These are phyloP conservation scores for Cochlearia excelsa DNA, from an alignment of 345 rosid species.

Conservation along the genomic window DNA sequence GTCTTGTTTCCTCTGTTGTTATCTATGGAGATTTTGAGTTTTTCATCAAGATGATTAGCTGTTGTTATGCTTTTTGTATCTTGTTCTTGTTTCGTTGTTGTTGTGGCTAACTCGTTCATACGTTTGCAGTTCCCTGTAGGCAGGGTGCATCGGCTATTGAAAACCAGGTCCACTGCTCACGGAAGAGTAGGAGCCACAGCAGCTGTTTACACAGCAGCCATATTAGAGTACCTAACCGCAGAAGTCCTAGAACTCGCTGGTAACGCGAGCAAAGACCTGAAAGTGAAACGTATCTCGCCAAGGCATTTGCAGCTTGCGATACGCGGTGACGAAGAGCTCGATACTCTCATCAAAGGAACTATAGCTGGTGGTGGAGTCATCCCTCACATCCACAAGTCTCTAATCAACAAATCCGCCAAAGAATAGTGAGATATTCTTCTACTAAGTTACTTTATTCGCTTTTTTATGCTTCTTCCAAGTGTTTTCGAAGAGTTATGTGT, in stretches of 20 bases:
- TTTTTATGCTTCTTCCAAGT: conserved; percentile 18
- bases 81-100: not conserved
- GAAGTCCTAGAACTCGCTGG: conserved; percentile 61
- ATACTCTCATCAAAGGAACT: conserved; percentile 36
- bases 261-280: conserved; percentile 32
- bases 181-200: conserved; percentile 81
- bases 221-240: conserved; percentile 64
- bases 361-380: conserved; percentile 76
- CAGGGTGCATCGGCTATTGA: conserved; percentile 60
- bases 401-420: conserved; percentile 68
- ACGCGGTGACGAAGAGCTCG: conserved; percentile 67
- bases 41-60: too few relatives aligned
- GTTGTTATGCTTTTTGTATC: not conserved
- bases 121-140: conserved; percentile 59
- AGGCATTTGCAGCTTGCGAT: conserved; percentile 74
- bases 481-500: conserved; percentile 5
- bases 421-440: conserved; percentile 35
- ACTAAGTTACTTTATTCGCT: not conserved
- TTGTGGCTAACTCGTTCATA: not conserved
- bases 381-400: conserved; percentile 74
- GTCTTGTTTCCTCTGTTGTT: too few relatives aligned
- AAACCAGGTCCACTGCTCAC: conserved; percentile 56
- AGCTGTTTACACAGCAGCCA: conserved; percentile 70
- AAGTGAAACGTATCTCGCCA: conserved; percentile 66
- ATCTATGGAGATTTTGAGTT: too few relatives aligned